These are phyloP conservation scores for Naganishia randhawae DNA, from an alignment of 768 basidiomycete species.

Conservation along the genomic window DNA sequence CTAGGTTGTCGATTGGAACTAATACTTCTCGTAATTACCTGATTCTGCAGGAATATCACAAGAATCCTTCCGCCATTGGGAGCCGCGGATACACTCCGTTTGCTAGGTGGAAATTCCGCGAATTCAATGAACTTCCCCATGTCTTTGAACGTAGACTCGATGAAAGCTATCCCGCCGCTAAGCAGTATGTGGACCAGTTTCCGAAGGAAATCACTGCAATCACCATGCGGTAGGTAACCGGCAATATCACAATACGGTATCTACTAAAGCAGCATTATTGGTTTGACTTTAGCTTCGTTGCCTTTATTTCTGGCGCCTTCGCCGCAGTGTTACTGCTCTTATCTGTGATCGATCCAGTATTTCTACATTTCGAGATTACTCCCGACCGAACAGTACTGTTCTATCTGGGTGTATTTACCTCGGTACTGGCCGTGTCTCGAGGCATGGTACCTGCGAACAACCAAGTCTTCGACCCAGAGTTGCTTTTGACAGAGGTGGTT, in stretches of 20 bases:
- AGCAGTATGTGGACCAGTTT: slow-evolving; percentile 95
- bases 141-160: slow-evolving; percentile 80
- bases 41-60: slow-evolving; percentile 82
- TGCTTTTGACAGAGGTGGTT: slow-evolving; percentile 86
- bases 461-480: slow-evolving; percentile 85
- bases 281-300: slow-evolving; percentile 66
- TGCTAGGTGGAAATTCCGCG: slow-evolving; percentile 97
- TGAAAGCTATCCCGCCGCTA: slow-evolving; percentile 81
- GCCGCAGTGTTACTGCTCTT: slow-evolving; percentile 89
- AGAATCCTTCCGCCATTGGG: slow-evolving; percentile 92
- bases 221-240: slow-evolving; percentile 71
- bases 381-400: slow-evolving; percentile 88
- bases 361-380: slow-evolving; percentile 91
- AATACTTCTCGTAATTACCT: not conserved
- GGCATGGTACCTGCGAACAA: slow-evolving; percentile 97
- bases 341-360: slow-evolving; percentile 84
- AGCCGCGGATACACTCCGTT: slow-evolving; percentile 88
- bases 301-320: slow-evolving; percentile 94
- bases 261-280: slow-evolving; percentile 2
- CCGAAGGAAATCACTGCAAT: slow-evolving; percentile 89
- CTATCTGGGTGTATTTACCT: slow-evolving; percentile 83
- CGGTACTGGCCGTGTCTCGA: slow-evolving; percentile 78
- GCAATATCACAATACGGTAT: not conserved
- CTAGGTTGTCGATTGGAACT: not conserved
- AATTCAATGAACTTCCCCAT: slow-evolving; percentile 97